phyloP scores from a whole-genome alignment of 148 eudicot genomes.

The Camellia japonica region DNA sequence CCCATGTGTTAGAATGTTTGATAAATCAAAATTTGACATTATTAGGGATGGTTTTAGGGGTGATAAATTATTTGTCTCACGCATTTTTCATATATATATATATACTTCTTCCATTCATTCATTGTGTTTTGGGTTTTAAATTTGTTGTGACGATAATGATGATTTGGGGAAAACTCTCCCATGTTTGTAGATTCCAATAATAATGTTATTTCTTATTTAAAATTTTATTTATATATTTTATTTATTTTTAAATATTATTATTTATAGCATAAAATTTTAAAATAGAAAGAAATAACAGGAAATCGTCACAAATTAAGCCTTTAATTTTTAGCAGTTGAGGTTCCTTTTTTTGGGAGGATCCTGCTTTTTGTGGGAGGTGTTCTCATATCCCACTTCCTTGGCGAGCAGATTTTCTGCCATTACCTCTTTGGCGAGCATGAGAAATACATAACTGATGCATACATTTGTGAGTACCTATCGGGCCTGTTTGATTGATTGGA shows the following conservation, averaged over 20 bases:
- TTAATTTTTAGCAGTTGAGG: background rate
- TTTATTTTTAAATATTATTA: too few species aligned
- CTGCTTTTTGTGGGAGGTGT: background rate
- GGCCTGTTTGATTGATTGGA: too few species aligned
- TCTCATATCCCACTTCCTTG: background rate
- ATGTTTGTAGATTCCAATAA: slow-evolving; percentile 5
- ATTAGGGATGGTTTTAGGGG: too few species aligned
- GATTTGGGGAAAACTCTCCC: background rate
- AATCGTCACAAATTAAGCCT: background rate
- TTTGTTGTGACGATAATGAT: background rate
- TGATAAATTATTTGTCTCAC: too few species aligned
- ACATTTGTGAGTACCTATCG: too few species aligned
- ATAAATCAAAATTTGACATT: too few species aligned
- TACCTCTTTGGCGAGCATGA: background rate
- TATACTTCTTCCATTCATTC: background rate
- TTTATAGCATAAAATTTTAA: too few species aligned
- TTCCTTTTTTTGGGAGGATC: background rate
- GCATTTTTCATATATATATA: background rate
- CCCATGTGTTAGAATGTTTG: too few species aligned
- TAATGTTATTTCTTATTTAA: background rate
- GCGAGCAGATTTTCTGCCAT: slow-evolving; percentile 5
- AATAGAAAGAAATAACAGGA: too few species aligned
- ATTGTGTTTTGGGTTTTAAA: background rate
- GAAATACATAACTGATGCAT: background rate
- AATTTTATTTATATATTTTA: too few species aligned